phyloP scores from a whole-genome alignment of 768 basidiomycete genomes.

The Lentinula detonsa region DNA sequence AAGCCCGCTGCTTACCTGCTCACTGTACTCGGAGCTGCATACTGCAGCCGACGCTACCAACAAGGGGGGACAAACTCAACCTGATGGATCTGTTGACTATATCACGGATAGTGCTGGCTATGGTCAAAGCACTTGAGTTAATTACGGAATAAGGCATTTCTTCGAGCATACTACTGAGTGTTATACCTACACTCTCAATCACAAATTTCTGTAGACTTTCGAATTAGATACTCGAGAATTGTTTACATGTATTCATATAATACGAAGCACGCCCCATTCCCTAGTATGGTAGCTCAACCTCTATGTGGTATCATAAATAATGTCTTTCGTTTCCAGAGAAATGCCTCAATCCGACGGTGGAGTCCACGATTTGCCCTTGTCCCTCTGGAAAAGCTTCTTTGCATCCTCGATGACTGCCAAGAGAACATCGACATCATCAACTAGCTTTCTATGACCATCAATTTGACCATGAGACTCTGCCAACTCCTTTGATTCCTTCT shows the following conservation, averaged over 20 bases:
- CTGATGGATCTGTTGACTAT: conserved; percentile 32
- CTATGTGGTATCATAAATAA: not conserved
- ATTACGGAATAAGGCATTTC: too few relatives aligned
- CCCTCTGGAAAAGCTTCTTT: conserved; percentile 9
- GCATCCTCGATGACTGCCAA: conserved; percentile 29
- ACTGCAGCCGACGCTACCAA: conserved; percentile 29
- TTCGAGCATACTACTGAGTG: too few relatives aligned
- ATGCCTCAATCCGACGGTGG: not conserved
- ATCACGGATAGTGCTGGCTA: conserved; percentile 36
- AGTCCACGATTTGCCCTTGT: not conserved
- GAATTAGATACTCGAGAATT: too few relatives aligned
- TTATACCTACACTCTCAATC: too few relatives aligned
- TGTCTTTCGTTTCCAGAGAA: too few relatives aligned
- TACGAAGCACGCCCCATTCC: too few relatives aligned
- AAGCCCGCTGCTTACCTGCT: conserved; percentile 28
- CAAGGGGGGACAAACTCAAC: conserved; percentile 35
- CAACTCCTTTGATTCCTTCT: not conserved
- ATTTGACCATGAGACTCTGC: too few relatives aligned
- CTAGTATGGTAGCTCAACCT: not conserved
- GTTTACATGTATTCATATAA: too few relatives aligned
- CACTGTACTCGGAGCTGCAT: conserved; percentile 30
- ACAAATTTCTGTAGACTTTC: too few relatives aligned
- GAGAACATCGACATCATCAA: conserved; percentile 22
- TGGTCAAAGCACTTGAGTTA: conserved; percentile 14
- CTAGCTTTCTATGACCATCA: too few relatives aligned